Conservation (phyloP, 352 stramenopile genomes). For the Globisporangium spiculum region DNA sequence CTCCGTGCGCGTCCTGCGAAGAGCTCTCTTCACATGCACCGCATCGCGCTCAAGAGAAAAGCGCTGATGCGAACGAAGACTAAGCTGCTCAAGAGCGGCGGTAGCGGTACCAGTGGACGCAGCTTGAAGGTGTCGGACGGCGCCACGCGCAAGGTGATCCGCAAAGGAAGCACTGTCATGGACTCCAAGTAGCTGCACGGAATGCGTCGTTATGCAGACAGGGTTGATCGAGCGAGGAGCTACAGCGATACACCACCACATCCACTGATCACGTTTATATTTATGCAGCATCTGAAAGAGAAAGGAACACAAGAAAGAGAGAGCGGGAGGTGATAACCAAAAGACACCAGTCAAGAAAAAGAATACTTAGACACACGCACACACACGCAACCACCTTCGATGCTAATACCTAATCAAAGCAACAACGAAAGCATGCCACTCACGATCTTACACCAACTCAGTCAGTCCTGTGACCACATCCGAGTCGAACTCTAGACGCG, state of each 20-base stretch:
- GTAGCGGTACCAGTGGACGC: constrained; percentile 21
- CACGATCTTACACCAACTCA: constrained; percentile 39
- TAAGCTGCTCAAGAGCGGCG: constrained; percentile 45
- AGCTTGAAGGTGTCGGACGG: constrained; percentile 35
- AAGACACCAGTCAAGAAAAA: background rate
- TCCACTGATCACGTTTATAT: background rate
- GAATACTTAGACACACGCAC: background rate
- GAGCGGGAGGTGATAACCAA: background rate
- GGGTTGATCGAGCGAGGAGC: background rate
- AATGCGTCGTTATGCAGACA: background rate
- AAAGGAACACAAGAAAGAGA: background rate
- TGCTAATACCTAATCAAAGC: background rate
- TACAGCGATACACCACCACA: background rate
- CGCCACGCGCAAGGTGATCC: constrained; percentile 39
- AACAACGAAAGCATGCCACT: background rate
- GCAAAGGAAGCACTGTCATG: constrained; percentile 41
- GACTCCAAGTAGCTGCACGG: constrained; percentile 27
- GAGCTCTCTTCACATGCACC: constrained; percentile 83
- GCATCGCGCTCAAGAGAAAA: constrained; percentile 76
- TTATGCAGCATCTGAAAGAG: background rate
- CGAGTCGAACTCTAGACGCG: constrained; percentile 57
- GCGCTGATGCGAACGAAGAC: constrained; percentile 50
- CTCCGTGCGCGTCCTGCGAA: constrained; percentile 57
- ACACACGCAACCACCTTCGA: background rate
- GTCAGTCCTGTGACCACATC: constrained; percentile 57